phyloP scores from a whole-genome alignment of 2,329 filamentous ascomycete genomes.

The Fusarium sp. region DNA sequence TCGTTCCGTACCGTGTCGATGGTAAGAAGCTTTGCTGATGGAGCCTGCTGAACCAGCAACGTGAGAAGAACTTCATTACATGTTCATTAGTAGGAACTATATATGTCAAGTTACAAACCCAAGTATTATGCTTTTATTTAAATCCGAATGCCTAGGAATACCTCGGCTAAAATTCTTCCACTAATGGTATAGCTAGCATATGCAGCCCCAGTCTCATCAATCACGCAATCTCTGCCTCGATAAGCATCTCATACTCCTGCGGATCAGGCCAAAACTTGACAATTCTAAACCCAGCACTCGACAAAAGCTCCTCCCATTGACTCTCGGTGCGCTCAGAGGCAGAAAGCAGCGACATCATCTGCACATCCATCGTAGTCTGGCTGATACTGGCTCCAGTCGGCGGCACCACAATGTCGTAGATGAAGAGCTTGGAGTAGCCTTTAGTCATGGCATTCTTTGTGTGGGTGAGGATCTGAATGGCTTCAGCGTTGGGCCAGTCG shows the following conservation, averaged over 20 bases:
- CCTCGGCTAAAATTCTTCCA: too few species aligned
- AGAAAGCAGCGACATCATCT: slow-evolving; percentile 47
- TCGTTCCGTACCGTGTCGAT: too few species aligned
- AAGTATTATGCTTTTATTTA: too few species aligned
- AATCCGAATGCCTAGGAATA: too few species aligned
- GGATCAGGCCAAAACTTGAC: slow-evolving; percentile 39
- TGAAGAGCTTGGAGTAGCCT: slow-evolving; percentile 47
- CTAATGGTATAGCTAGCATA: too few species aligned
- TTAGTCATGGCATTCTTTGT: slow-evolving; percentile 34
- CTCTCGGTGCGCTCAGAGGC: slow-evolving; percentile 41
- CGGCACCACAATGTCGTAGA: slow-evolving; percentile 41
- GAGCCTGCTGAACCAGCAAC: too few species aligned
- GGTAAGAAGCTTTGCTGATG: too few species aligned
- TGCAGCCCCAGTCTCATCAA: too few species aligned
- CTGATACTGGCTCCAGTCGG: slow-evolving; percentile 35
- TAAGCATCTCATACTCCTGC: slow-evolving; percentile 45
- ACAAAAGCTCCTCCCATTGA: slow-evolving; percentile 36
- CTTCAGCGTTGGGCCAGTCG: slow-evolving; percentile 61
- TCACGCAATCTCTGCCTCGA: slow-evolving; percentile 34
- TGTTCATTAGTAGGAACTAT: too few species aligned
- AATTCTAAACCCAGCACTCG: slow-evolving; percentile 21
- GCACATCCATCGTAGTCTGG: slow-evolving; percentile 49
- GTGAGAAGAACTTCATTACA: too few species aligned
- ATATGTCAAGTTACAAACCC: too few species aligned
- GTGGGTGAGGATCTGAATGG: slow-evolving; percentile 47